A percentile compares a stretch with the other conserved stretches of the same genome.
Conservation (phyloP, 2,329 filamentous ascomycete genomes). For the Acephala macrosclerotiorum region DNA sequence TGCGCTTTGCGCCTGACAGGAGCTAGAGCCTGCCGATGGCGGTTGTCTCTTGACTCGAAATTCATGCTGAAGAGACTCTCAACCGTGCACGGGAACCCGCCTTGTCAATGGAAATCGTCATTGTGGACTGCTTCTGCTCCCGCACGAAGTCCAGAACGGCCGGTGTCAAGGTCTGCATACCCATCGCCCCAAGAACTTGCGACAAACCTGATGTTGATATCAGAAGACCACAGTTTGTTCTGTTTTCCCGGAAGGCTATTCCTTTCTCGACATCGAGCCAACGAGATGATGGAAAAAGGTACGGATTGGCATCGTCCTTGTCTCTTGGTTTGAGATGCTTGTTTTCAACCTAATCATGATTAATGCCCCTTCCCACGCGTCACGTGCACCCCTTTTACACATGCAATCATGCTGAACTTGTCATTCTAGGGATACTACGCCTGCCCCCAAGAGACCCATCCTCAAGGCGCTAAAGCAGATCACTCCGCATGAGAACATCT, state of each 20-base stretch:
- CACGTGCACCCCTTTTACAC: not conserved
- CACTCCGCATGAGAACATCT: slow-evolving; percentile 83
- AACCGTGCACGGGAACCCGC: not conserved
- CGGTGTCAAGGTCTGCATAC: slow-evolving; percentile 15
- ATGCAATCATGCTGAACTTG: not conserved
- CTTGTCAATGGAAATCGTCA: not conserved
- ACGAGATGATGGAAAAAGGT: slow-evolving; percentile 16
- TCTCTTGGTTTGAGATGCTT: not conserved
- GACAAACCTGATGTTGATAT: slow-evolving; percentile 21
- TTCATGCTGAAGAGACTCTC: slow-evolving; percentile 11
- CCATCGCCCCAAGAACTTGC: slow-evolving; percentile 1
- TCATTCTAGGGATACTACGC: not conserved
- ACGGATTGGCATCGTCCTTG: not conserved
- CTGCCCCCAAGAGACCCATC: slow-evolving; percentile 33
- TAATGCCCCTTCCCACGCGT: not conserved
- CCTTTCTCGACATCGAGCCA: slow-evolving; percentile 23
- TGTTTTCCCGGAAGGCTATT: slow-evolving; percentile 1
- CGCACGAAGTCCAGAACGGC: slow-evolving; percentile 11
- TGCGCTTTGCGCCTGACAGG: not conserved
- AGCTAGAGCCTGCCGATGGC: not conserved
- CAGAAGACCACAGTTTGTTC: not conserved
- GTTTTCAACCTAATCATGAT: not conserved
- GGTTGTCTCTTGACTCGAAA: slow-evolving; percentile 12
- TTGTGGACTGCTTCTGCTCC: slow-evolving; percentile 10
- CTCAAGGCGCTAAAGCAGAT: slow-evolving; percentile 40